Conservation (phyloP, 2,329 filamentous ascomycete genomes). For the Thelonectria rubi region DNA sequence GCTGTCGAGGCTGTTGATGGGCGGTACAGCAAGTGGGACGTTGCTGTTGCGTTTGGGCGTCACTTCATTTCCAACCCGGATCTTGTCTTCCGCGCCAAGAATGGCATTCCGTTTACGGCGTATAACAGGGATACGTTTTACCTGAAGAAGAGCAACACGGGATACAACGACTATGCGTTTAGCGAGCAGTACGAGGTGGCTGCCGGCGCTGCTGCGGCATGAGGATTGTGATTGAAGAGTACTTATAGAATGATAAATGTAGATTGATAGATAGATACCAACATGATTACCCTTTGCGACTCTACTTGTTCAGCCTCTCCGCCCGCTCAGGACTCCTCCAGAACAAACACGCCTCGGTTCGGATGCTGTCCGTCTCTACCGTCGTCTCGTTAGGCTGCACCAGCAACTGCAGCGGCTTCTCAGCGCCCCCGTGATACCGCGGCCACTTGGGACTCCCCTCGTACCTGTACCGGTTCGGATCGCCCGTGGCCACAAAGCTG, state of each 20-base stretch:
- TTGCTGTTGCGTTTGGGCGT: slow-evolving; percentile 45
- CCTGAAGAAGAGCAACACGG: slow-evolving; percentile 31
- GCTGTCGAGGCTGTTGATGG: slow-evolving; percentile 38
- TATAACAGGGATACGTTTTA: slow-evolving; percentile 56
- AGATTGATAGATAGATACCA: neutral
- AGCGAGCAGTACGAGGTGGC: slow-evolving; percentile 31
- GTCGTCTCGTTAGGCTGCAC: slow-evolving; percentile 44
- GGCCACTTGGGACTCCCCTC: slow-evolving; percentile 35
- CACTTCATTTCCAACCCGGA: slow-evolving; percentile 50
- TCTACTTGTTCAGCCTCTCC: slow-evolving; percentile 47
- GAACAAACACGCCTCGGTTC: slow-evolving; percentile 46
- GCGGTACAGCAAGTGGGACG: slow-evolving; percentile 40
- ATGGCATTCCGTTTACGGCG: slow-evolving; percentile 47
- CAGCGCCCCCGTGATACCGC: slow-evolving; percentile 16
- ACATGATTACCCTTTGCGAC: too few species aligned
- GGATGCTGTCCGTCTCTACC: slow-evolving; percentile 47
- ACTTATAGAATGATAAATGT: neutral
- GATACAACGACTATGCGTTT: slow-evolving; percentile 46
- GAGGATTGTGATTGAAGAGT: neutral
- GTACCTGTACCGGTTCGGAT: slow-evolving; percentile 45
- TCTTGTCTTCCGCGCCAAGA: slow-evolving; percentile 50
- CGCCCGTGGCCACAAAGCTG: slow-evolving; percentile 49
- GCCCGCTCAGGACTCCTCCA: slow-evolving; percentile 50
- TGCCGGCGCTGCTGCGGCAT: neutral
- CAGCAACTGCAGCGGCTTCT: slow-evolving; percentile 42